These are phyloP conservation scores for Kazachstania africana DNA, from an alignment of 805 yeast genomes.

Conservation along the genomic window DNA sequence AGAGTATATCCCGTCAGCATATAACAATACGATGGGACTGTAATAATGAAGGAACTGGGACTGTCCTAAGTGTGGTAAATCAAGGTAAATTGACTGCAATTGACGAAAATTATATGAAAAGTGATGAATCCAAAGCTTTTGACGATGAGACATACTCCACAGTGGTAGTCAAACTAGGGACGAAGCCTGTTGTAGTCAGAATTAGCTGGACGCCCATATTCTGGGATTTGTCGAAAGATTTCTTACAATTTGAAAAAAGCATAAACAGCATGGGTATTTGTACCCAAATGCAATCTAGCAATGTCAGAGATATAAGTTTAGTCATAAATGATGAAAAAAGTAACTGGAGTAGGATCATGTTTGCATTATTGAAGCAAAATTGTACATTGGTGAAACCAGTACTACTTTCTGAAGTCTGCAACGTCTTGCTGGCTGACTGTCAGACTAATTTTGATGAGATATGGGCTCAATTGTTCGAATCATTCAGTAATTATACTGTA, in stretches of 20 bases:
- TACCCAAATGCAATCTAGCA: too few relatives aligned
- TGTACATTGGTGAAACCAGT: too few relatives aligned
- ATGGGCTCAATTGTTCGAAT: too few relatives aligned
- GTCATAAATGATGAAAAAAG: too few relatives aligned
- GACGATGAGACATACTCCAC: background rate
- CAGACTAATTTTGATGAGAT: background rate
- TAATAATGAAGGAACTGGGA: constrained; percentile 1
- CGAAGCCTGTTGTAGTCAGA: constrained; percentile 12
- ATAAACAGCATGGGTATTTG: background rate
- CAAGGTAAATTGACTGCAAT: constrained; percentile 22
- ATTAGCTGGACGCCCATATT: background rate
- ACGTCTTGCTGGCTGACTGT: too few relatives aligned
- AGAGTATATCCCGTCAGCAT: constrained; percentile 25
- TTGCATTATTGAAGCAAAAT: too few relatives aligned
- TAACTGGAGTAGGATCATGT: too few relatives aligned
- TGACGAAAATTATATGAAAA: constrained; percentile 9
- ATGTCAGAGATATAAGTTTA: too few relatives aligned
- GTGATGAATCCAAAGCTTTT: constrained; percentile 8
- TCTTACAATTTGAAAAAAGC: background rate
- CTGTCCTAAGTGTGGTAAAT: constrained; percentile 6
- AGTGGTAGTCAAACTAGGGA: constrained; percentile 12
- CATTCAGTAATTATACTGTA: too few relatives aligned
- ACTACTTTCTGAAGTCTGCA: too few relatives aligned
- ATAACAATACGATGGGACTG: constrained; percentile 11
- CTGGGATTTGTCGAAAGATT: background rate